Conservation (phyloP, 345 rosid genomes). For the Brassica carinata region DNA sequence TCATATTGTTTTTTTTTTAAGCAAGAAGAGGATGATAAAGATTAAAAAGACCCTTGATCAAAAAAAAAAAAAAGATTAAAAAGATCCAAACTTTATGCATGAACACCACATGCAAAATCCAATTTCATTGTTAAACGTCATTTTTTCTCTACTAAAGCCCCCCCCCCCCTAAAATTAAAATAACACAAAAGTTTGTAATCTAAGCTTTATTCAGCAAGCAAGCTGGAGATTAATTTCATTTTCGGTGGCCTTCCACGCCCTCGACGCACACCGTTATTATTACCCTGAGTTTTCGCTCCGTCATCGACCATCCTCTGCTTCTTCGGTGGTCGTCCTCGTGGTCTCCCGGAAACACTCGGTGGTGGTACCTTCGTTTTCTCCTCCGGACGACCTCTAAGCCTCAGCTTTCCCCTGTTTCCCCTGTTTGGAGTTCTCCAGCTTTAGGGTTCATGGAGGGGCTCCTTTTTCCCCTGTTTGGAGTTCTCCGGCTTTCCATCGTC, state of each 20-base stretch:
- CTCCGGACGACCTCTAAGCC: conserved; percentile 74
- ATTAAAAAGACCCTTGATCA: no score
- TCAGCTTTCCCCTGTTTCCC: no score
- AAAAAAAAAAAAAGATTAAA: no score
- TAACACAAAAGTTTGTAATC: not conserved
- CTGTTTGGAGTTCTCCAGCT: no score
- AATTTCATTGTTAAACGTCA: not conserved
- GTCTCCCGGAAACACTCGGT: conserved; percentile 41
- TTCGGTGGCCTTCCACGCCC: conserved; percentile 88
- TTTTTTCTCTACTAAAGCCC: not conserved
- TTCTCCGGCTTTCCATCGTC: no score
- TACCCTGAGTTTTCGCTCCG: not conserved
- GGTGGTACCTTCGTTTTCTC: conserved; percentile 15
- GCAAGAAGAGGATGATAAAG: not conserved
- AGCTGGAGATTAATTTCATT: conserved; percentile 44
- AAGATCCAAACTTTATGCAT: not conserved
- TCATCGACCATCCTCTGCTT: conserved; percentile 20
- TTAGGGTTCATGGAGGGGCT: no score
- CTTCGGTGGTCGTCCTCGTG: conserved; percentile 80
- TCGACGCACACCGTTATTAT: conserved; percentile 36
- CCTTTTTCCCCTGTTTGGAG: no score
- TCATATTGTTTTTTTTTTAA: no score
- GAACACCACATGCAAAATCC: not conserved
- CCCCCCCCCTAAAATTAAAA: no score
- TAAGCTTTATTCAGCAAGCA: not conserved